Conservation (phyloP, 1,139 yeast species). For the Hansenula sp. region DNA sequence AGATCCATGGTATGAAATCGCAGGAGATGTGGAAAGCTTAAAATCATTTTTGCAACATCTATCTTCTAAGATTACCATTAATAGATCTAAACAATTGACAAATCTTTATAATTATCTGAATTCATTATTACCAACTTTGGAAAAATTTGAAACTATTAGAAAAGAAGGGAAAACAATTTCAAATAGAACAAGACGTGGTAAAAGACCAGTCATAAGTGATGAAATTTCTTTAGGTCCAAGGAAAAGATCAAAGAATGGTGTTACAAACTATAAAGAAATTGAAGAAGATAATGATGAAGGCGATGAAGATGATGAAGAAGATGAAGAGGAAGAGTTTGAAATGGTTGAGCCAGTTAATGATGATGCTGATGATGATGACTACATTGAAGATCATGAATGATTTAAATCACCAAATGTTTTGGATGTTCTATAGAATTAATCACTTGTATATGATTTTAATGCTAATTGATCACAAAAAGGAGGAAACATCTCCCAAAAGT, state of each 20-base stretch:
- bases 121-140: conserved; percentile 10
- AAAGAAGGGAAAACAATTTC: conserved; percentile 10
- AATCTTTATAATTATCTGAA: conserved; percentile 11
- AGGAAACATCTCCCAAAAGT: no score
- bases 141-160: conserved; percentile 13
- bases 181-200: conserved; percentile 13
- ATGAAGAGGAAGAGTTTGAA: conserved; percentile 10
- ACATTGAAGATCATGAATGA: conserved; percentile 15
- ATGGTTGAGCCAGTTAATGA: conserved; percentile 8
- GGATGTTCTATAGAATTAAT: neutral
- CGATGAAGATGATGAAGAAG: conserved; percentile 10
- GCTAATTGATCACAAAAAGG: no score
- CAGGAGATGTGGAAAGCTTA: conserved; percentile 33
- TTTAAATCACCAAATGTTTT: conserved; percentile 7
- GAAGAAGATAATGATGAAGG: conserved; percentile 7
- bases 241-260: conserved; percentile 1
- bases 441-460: no score
- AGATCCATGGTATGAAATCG: conserved; percentile 43
- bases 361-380: conserved; percentile 10
- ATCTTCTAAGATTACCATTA: conserved; percentile 22
- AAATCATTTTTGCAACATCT: conserved; percentile 31
- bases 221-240: neutral
- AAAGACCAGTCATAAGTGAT: conserved; percentile 7
- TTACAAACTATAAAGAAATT: neutral
- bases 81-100: conserved; percentile 5